Evolutionary conservation across 2,329 filamentous ascomycete species (phyloP).

Genomic region (Aspergillus ochraceoroseus): DNA sequence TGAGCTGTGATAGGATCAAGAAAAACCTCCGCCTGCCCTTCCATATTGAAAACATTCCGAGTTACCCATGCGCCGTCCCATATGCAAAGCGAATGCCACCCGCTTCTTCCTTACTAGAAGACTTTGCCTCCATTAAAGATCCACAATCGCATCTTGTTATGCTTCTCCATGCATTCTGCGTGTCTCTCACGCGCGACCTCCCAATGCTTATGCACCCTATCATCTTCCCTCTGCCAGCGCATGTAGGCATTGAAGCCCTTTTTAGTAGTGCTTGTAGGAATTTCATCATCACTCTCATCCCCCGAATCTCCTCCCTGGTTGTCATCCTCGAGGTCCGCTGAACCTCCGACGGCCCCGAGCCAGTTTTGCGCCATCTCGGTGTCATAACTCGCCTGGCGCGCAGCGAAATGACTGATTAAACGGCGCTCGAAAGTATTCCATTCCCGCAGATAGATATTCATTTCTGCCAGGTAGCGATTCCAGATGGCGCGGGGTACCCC

Average conservation of each 20-base stretch:
- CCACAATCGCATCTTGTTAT: constrained; percentile 40
- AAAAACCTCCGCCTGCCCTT: no score
- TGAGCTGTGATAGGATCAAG: no score
- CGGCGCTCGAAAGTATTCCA: constrained; percentile 53
- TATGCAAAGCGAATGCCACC: constrained; percentile 6
- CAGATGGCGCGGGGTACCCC: constrained; percentile 47
- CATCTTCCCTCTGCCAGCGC: constrained; percentile 45
- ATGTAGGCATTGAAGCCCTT: constrained; percentile 46
- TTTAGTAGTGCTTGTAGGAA: constrained; percentile 26
- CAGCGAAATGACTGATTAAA: constrained; percentile 54
- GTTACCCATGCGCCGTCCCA: constrained; percentile 8
- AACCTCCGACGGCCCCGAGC: constrained; percentile 51
- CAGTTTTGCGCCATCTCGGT: constrained; percentile 46
- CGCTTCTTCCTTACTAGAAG: no score
- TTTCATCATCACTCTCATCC: constrained; percentile 26
- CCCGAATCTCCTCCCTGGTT: constrained; percentile 18
- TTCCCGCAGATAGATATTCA: constrained; percentile 53
- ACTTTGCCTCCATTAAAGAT: constrained; percentile 32
- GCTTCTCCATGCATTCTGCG: constrained; percentile 39
- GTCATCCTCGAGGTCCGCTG: constrained; percentile 28
- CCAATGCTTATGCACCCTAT: constrained; percentile 46
- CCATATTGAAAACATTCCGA: neutral
- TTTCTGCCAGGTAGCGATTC: constrained; percentile 49
- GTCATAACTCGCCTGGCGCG: constrained; percentile 47
- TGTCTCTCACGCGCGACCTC: constrained; percentile 47